These are phyloP conservation scores for Candida sakaeoensis DNA, from an alignment of 805 yeast genomes.

Conservation along the genomic window DNA sequence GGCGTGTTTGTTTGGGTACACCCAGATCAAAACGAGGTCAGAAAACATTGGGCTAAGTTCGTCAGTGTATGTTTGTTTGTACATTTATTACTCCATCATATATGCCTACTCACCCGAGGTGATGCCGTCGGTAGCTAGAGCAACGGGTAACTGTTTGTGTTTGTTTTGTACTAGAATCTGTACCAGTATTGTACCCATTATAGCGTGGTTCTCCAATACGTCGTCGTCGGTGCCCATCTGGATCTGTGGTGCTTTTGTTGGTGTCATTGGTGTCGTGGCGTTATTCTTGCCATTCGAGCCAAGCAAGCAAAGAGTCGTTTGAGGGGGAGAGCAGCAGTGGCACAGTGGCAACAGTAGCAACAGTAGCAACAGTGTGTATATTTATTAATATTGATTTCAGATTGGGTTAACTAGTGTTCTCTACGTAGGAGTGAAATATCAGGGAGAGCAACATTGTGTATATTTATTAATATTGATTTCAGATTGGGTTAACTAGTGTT, in stretches of 20 bases:
- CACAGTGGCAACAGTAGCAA: too few relatives aligned
- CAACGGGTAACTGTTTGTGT: slow-evolving; percentile 35
- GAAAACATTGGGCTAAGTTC: slow-evolving; percentile 44
- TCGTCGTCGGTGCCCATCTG: slow-evolving; percentile 29
- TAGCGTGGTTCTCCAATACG: slow-evolving; percentile 30
- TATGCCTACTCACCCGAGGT: slow-evolving; percentile 39
- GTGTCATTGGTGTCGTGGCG: slow-evolving; percentile 29
- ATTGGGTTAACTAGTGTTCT: too few relatives aligned
- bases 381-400: too few relatives aligned
- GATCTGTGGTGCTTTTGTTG: slow-evolving; percentile 34
- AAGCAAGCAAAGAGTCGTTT: slow-evolving; percentile 23
- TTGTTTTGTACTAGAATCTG: slow-evolving; percentile 31
- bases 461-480: too few relatives aligned
- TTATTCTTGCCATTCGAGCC: slow-evolving; percentile 35
- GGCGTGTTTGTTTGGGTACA: slow-evolving; percentile 58
- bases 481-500: too few relatives aligned
- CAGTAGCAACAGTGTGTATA: too few relatives aligned
- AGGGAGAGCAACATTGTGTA: too few relatives aligned
- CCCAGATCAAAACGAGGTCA: slow-evolving; percentile 50
- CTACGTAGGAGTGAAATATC: too few relatives aligned
- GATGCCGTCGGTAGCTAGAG: slow-evolving; percentile 31
- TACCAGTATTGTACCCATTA: slow-evolving; percentile 35
- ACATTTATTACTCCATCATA: slow-evolving; percentile 30
- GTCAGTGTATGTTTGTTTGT: slow-evolving; percentile 43
- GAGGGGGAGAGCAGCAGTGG: too few relatives aligned